Base-by-base conservation (phyloP, 345 rosid genomes). In the Rhizophora mangle region DNA sequence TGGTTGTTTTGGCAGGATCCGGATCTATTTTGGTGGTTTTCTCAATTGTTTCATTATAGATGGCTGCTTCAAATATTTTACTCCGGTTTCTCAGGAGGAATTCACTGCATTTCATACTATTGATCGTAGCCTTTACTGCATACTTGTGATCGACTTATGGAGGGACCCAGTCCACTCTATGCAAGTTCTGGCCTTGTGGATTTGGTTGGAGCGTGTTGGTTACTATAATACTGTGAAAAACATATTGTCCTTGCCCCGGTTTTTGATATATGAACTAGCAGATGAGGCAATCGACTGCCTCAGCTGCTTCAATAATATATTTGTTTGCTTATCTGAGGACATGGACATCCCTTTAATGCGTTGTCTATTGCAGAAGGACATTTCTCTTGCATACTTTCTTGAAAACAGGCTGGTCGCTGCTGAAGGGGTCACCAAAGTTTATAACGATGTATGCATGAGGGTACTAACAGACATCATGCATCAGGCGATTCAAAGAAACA, bases 191-290 rank as follows among this genome's bases (percentile, higher is more conserved):
- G 91, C 84, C 30, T 34, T 86, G 3, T 85, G 81, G 82, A 59
- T 86, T 2, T 85, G 91, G 94, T 65, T 85, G 37, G 94, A 88
- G 68, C 59, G 78, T 34, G 60, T 57, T 6, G 84, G 87, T 21
- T 76, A 59, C 36, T 46, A 5, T 8, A 3, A 67, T 3, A 26
- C 78, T 3, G 80, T 86, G 1, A 21, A 66, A 51, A 83, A 77
- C 24, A 77, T 81, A 32, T 20, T 85, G 24, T 55, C 85, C 27
- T 68, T 83, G 27, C 86, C 88, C 31, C 6, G 6, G 6, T 18
- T 60, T 7, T 7, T 86, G 15, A 62, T 85, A 2, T 72, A 53
- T 63, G 84, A 83, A 20, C 46, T 88, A 1, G 85, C 85, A 2
- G 84, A 83, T 18, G 89, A 88, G 60, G 83, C 88, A 13, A 29